These are phyloP conservation scores for Aspergillus eucalypticola DNA, from an alignment of 2,329 filamentous ascomycete species.

Conservation along the genomic window DNA sequence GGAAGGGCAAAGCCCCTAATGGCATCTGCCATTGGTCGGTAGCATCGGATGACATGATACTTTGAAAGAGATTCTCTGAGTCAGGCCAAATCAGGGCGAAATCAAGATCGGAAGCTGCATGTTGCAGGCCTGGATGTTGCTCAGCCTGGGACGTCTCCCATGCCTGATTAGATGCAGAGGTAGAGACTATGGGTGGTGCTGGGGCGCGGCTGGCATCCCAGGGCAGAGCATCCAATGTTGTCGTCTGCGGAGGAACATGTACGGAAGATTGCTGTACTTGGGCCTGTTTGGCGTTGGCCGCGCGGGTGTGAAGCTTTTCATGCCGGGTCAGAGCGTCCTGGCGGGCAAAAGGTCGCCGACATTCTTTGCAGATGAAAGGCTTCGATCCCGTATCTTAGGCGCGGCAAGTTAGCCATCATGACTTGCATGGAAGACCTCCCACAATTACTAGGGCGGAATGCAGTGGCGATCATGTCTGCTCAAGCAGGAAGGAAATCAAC, in stretches of 20 bases:
- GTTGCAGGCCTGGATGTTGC: constrained; percentile 25
- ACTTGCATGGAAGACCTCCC: neutral
- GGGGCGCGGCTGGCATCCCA: constrained; percentile 30
- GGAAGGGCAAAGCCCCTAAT: constrained; percentile 43
- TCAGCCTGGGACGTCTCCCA: constrained; percentile 27
- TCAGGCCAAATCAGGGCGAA: constrained; percentile 50
- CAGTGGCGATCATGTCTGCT: constrained; percentile 6
- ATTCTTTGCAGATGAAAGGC: constrained; percentile 45
- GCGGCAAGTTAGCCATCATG: constrained; percentile 23
- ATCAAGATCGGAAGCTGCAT: constrained; percentile 36
- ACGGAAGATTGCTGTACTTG: constrained; percentile 8
- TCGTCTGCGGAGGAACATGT: constrained; percentile 18
- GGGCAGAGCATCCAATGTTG: constrained; percentile 22
- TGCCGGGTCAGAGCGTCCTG: constrained; percentile 49
- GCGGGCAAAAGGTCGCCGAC: constrained; percentile 44
- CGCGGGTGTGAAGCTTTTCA: constrained; percentile 44
- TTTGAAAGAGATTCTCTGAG: constrained; percentile 48
- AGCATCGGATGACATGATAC: constrained; percentile 44
- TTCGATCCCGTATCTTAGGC: constrained; percentile 42
- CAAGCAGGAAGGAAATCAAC: constrained; percentile 2
- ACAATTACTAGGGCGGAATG: neutral
- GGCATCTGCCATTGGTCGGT: constrained; percentile 47
- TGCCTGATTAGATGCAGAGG: constrained; percentile 23
- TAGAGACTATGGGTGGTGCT: constrained; percentile 18
- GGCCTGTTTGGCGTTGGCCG: constrained; percentile 24